These are phyloP conservation scores for Lasiosphaeria hispida DNA, from an alignment of 495 filamentous ascomycete genomes.

Conservation along the genomic window DNA sequence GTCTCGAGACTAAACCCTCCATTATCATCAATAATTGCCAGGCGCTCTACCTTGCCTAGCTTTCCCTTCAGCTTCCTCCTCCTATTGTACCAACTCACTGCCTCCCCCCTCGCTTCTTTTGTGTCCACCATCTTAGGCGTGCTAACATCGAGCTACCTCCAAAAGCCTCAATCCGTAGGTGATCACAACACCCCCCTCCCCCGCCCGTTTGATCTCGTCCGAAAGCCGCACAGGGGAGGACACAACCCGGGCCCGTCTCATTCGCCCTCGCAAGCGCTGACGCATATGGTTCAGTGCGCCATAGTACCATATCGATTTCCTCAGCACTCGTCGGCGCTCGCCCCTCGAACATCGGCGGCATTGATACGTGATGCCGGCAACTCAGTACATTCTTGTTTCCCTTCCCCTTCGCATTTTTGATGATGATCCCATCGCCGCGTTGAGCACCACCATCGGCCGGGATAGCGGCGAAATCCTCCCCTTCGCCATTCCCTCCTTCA, in stretches of 20 bases:
- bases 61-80: too few relatives aligned
- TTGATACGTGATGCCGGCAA: constrained; percentile 34
- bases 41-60: too few relatives aligned
- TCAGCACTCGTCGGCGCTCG: neutral
- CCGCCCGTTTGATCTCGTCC: neutral
- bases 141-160: too few relatives aligned
- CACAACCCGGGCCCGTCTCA: neutral
- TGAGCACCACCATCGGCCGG: constrained; percentile 66
- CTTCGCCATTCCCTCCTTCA: constrained; percentile 88
- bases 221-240: neutral
- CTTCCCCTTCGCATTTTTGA: constrained; percentile 49
- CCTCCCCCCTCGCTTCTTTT: too few relatives aligned
- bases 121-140: too few relatives aligned
- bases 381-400: constrained; percentile 46
- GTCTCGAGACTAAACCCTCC: neutral
- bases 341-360: neutral
- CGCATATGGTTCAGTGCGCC: too few relatives aligned
- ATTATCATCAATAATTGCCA: too few relatives aligned
- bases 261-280: neutral
- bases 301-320: constrained; percentile 1
- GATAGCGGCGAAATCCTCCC: constrained; percentile 75
- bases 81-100: too few relatives aligned
- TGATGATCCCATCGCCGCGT: constrained; percentile 74
- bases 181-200: neutral
- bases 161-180: too few relatives aligned